Conservation (phyloP, 139 green algal species). For the Astrephomene gubernaculifera region DNA sequence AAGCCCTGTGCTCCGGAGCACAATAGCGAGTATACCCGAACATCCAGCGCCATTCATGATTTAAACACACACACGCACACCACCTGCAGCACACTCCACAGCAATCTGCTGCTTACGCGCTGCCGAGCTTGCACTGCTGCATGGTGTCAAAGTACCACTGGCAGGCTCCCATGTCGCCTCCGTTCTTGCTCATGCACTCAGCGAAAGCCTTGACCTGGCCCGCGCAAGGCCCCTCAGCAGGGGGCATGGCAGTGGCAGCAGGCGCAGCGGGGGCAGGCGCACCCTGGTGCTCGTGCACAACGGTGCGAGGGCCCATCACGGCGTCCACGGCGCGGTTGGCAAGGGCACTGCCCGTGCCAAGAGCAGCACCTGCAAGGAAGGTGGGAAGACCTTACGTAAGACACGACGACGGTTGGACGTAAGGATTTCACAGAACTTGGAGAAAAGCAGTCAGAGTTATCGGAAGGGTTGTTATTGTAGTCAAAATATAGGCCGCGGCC, state of each 20-base stretch:
- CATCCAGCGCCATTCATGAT: too few species aligned
- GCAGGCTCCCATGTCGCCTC: conserved; percentile 84
- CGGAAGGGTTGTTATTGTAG: too few species aligned
- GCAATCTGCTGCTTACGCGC: not conserved
- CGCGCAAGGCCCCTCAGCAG: conserved; percentile 67
- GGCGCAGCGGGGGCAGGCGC: conserved; percentile 37
- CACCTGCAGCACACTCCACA: too few species aligned
- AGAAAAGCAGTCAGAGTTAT: too few species aligned
- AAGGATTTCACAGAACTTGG: too few species aligned
- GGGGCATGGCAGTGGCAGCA: not conserved
- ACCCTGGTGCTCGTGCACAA: conserved; percentile 55
- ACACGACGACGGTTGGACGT: too few species aligned
- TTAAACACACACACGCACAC: too few species aligned
- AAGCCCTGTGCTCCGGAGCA: too few species aligned
- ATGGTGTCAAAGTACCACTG: conserved; percentile 79
- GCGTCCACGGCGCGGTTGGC: conserved; percentile 89
- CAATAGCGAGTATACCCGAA: too few species aligned
- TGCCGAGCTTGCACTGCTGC: conserved; percentile 74
- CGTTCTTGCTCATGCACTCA: conserved; percentile 87
- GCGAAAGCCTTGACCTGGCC: conserved; percentile 84
- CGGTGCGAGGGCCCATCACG: conserved; percentile 68
- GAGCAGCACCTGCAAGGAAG: conserved; percentile 84
- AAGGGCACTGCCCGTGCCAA: conserved; percentile 87
- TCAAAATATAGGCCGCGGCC: too few species aligned
- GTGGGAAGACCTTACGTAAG: too few species aligned